Base-by-base conservation (phyloP, 805 yeast genomes). In the Nakazawaea siamensis region DNA sequence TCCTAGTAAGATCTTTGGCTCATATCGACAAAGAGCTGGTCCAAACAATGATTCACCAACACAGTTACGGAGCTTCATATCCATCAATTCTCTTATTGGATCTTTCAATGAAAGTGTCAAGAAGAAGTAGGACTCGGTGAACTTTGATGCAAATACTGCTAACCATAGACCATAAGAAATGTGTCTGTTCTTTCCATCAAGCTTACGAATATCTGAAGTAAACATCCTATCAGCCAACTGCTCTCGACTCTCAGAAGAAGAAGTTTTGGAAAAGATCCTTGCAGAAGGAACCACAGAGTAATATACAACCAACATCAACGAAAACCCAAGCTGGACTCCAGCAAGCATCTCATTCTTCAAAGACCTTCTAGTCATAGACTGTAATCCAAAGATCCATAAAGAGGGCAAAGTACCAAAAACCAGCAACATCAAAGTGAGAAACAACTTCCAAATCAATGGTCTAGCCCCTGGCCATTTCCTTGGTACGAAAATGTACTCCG, bases 41-140 rank as follows among this genome's bases (percentile, higher is more conserved):
- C 86, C 82, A 21, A 80, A 38, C 44, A 70, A 60, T 2, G 45
- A 49, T 41, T 81, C 92, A 3, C 86, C 86, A 9, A 63, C 55
- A 50, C 94, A 84, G 40, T 68, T 58, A 9, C 62, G 57, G 44
- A 76, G 55, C 29, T 59, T 62, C 64, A 83, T 66, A 2, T 67
- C 57, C 19, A 76, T 68, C 31, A 84, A 60, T 42, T 80, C 90
- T 36, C 88, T 59, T 3, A 83, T 63, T 0, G 94, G 87, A 43
- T 80, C 92, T 38, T 76, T 67, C 37, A 83, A 57, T 3, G 92
- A 79, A 32, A 81, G 57, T 0, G 88, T 78, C 43, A 84, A 58
- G 46, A 81, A 84, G 54, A 80, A 81, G 52, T 84, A 84, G 0
- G 94, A 83, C 51, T 84, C 94, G 16, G 73, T 51, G 43, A 78